phyloP scores from a whole-genome alignment of 2,329 filamentous ascomycete genomes.

The Emmonsia crescens region DNA sequence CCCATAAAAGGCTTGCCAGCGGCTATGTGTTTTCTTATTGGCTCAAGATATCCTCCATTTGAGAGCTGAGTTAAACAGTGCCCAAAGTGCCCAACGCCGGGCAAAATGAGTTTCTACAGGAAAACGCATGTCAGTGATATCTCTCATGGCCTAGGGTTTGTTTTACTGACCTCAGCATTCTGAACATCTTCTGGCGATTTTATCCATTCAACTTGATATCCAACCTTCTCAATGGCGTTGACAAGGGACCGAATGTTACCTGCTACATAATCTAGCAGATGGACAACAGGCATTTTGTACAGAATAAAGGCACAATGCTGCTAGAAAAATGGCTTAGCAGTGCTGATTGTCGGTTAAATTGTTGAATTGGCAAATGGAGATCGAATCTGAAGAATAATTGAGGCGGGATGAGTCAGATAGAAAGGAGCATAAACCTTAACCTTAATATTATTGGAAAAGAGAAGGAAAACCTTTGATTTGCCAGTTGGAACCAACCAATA shows the following conservation, averaged over 20 bases:
- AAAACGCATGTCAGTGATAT: background rate
- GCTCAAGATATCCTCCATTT: constrained; percentile 70
- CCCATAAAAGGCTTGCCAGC: constrained; percentile 96
- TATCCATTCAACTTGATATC: constrained; percentile 89
- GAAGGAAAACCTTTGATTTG: background rate
- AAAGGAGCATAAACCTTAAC: background rate
- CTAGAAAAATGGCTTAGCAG: background rate
- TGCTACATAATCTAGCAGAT: constrained; percentile 72
- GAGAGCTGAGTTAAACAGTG: constrained; percentile 83
- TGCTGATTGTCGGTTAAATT: background rate
- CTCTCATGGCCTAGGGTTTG: background rate
- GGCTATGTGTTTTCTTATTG: constrained; percentile 70
- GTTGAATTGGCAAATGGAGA: background rate
- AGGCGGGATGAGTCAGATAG: background rate
- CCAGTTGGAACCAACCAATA: background rate
- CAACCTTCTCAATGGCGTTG: constrained; percentile 94
- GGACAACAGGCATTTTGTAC: constrained; percentile 36
- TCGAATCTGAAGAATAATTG: background rate
- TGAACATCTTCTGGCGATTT: constrained; percentile 71
- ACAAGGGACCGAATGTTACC: constrained; percentile 93
- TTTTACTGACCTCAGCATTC: constrained; percentile 61
- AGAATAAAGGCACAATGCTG: background rate
- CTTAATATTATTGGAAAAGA: background rate
- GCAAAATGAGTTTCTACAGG: constrained; percentile 75
- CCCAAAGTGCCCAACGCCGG: constrained; percentile 94